These are phyloP conservation scores for Colletotrichum sojae DNA, from an alignment of 2,329 filamentous ascomycete species.

Conservation along the genomic window DNA sequence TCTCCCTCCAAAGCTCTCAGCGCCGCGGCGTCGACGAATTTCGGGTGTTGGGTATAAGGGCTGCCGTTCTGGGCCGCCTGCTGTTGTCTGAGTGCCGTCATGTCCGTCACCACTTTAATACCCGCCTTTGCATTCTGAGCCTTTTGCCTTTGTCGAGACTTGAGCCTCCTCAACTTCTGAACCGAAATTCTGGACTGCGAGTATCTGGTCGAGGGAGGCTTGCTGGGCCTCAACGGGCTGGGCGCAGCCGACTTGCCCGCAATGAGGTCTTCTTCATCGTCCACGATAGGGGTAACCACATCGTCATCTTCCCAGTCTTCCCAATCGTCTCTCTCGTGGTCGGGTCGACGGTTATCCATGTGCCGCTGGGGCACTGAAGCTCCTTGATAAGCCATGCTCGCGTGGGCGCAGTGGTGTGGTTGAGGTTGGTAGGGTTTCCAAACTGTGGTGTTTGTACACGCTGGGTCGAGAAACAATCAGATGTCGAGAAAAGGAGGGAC, in stretches of 20 bases:
- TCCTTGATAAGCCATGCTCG: slow-evolving; percentile 24
- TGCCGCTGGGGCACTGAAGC: slow-evolving; percentile 10
- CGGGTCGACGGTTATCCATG: not conserved
- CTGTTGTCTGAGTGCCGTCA: slow-evolving; percentile 66
- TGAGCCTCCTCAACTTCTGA: slow-evolving; percentile 62
- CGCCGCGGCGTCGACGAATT: slow-evolving; percentile 72
- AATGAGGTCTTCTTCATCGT: slow-evolving; percentile 54
- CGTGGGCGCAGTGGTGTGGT: not conserved
- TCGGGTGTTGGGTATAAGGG: slow-evolving; percentile 51
- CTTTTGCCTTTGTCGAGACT: slow-evolving; percentile 73
- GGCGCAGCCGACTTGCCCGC: slow-evolving; percentile 33
- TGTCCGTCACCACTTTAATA: slow-evolving; percentile 79
- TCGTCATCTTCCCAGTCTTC: slow-evolving; percentile 69
- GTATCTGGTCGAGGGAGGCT: slow-evolving; percentile 30
- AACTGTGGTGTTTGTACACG: not conserved
- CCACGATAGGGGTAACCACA: slow-evolving; percentile 56
- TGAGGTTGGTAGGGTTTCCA: not conserved
- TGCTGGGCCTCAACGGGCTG: slow-evolving; percentile 32
- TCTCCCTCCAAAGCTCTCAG: slow-evolving; percentile 72
- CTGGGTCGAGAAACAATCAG: not conserved
- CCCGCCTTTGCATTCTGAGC: slow-evolving; percentile 73
- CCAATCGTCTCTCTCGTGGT: slow-evolving; percentile 59
- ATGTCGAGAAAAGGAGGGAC: not conserved
- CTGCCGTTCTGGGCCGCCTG: slow-evolving; percentile 52
- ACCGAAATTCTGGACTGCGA: slow-evolving; percentile 51